Evolutionary conservation across 169 alveolate genomes (phyloP).

Genomic region (Plasmodium chabaudi): DNA sequence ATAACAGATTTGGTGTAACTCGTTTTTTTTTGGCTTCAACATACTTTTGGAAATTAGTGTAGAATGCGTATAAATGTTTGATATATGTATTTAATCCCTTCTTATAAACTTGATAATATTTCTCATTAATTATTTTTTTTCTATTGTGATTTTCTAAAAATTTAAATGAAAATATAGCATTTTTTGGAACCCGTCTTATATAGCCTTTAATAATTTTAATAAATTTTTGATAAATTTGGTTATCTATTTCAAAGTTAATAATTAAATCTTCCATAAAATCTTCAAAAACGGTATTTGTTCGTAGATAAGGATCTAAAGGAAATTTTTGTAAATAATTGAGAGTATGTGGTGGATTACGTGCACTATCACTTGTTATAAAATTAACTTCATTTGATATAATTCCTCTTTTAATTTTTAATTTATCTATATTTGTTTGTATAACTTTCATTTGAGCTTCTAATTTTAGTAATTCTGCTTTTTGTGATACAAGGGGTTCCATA

Average conservation of each 20-base stretch:
- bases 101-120: not conserved
- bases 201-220: not conserved
- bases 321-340: slow-evolving; percentile 7
- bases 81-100: not conserved
- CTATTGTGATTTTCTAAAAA: not conserved
- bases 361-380: slow-evolving; percentile 29
- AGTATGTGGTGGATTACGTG: slow-evolving; percentile 15
- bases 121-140: slow-evolving; percentile 15
- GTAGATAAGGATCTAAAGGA: not conserved
- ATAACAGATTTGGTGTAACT: no score
- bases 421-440: not conserved
- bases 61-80: not conserved
- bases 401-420: slow-evolving; percentile 20
- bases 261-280: slow-evolving; percentile 8
- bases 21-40: not conserved
- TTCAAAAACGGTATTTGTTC: not conserved
- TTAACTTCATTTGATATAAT: slow-evolving; percentile 17
- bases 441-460: not conserved
- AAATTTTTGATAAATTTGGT: slow-evolving; percentile 15
- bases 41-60: slow-evolving; percentile 1
- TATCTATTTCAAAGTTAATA: slow-evolving; percentile 19
- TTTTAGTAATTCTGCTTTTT: no score
- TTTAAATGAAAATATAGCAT: slow-evolving; percentile 4
- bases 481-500: not conserved
- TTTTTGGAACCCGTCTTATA: slow-evolving; percentile 2